phyloP scores from a whole-genome alignment of 441 rosid genomes.

The Arabidopsis lyrata region DNA sequence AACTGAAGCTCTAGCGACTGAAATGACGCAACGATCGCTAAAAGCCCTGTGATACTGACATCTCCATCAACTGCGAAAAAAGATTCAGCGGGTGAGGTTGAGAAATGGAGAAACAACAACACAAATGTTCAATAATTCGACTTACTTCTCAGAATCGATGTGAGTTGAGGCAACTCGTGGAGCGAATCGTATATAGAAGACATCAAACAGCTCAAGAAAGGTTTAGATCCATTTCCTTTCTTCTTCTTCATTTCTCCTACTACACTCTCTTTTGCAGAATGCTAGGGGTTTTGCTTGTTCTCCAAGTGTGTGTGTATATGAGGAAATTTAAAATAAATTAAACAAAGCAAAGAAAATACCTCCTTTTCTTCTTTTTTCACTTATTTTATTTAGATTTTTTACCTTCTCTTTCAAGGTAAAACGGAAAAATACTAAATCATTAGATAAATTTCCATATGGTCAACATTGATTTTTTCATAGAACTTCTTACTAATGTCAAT shows the following conservation, averaged over 20 bases:
- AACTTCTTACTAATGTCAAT: not conserved
- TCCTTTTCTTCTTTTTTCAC: too few species aligned
- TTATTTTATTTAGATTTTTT: too few species aligned
- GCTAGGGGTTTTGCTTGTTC: not conserved
- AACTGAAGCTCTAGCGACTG: not conserved
- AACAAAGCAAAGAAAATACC: too few species aligned
- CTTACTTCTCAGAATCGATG: not conserved
- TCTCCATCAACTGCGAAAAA: not conserved
- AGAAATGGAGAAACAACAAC: not conserved
- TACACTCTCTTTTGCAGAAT: not conserved
- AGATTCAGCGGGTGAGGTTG: not conserved
- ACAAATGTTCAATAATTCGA: not conserved
- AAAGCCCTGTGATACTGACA: not conserved
- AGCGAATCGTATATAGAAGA: not conserved
- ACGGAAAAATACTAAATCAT: too few species aligned
- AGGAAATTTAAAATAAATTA: not conserved
- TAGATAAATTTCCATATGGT: not conserved
- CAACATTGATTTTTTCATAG: not conserved
- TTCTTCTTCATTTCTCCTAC: constrained; percentile 2
- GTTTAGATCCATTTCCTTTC: not conserved
- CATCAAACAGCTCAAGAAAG: not conserved
- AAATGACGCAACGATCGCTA: not conserved
- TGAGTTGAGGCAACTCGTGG: not conserved
- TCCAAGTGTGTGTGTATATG: not conserved
- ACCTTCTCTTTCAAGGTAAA: too few species aligned